phyloP scores from a whole-genome alignment of 225 moss, liverwort and hornwort genomes.

The Bryum argenteum region DNA sequence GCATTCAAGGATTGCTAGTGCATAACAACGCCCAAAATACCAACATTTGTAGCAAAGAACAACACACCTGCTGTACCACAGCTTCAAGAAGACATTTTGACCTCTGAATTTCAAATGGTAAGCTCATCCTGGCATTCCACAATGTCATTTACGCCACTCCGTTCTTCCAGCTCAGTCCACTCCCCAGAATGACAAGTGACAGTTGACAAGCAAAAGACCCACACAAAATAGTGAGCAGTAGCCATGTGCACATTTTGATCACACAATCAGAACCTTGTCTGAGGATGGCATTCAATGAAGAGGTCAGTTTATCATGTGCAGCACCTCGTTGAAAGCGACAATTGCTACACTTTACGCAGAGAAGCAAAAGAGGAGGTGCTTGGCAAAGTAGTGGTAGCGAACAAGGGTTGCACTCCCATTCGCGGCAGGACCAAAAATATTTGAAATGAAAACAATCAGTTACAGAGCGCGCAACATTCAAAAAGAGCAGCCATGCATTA shows the following conservation, averaged over 20 bases:
- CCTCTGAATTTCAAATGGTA: constrained; percentile 89
- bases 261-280: not conserved
- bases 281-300: not conserved
- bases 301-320: not conserved
- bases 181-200: constrained; percentile 76
- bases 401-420: constrained; percentile 71
- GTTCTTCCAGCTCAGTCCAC: constrained; percentile 66
- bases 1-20: constrained; percentile 66
- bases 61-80: constrained; percentile 83
- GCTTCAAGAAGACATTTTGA: constrained; percentile 72
- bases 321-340: constrained; percentile 95
- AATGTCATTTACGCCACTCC: constrained; percentile 59
- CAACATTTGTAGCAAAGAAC: constrained; percentile 75
- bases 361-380: constrained; percentile 87
- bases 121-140: constrained; percentile 85
- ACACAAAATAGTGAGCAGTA: constrained; percentile 96
- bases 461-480: no score
- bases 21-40: constrained; percentile 57
- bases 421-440: constrained; percentile 91
- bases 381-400: constrained; percentile 70
- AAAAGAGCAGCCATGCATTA: not conserved
- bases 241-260: constrained; percentile 57
- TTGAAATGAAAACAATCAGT: no score
- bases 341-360: constrained; percentile 88
- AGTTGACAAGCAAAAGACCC: constrained; percentile 98